Evolutionary conservation across 805 yeast genomes (phyloP), one percentile per base, ranked within the genome.

Genomic region (Candida succiphila): DNA sequence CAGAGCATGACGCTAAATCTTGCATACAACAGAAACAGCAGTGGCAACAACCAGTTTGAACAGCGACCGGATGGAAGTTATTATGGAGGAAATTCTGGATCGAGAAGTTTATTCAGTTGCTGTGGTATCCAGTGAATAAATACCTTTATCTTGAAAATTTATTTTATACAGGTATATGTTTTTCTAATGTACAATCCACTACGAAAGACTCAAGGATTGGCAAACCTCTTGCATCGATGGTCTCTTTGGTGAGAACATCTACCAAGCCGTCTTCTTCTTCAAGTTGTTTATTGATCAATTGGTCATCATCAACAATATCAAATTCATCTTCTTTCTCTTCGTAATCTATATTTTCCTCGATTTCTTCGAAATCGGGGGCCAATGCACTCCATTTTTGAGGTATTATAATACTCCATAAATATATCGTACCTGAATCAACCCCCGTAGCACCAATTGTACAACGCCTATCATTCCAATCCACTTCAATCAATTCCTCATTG

Each of bases 331-430:
- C 97, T 38, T 70, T 68, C 49, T 88, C 97, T 43, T 76, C 75
- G 50, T 89, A 88, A 37, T 82, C 86, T 8, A 84, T 79, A 49
- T 87, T 89, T 48, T 87, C 95, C 49, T 88, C 96, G 28, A 88
- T 78, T 54, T 88, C 96, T 31, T 82, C 94, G 52, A 89, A 88
- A 54, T 89, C 97, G 1, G 96, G 96, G 0, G 96, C 96, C 45
- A 88, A 62, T 1, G 96, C 94, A 54, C 94, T 81, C 97, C 97
- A 88, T 57, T 84, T 82, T 46, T 87, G 96, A 1, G 95, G 94
- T 16, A 83, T 73, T 26, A 72, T 71, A 8, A 84, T 69, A 32
- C 80, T 72, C 96, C 96, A 89, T 27, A 82, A 51, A 49, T 83
- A 87, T 2, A 88, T 69, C 25, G 75, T 65, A 1, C 96, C 96